phyloP scores from a whole-genome alignment of 2,329 filamentous ascomycete genomes.

The Cladorrhinum sp. region DNA sequence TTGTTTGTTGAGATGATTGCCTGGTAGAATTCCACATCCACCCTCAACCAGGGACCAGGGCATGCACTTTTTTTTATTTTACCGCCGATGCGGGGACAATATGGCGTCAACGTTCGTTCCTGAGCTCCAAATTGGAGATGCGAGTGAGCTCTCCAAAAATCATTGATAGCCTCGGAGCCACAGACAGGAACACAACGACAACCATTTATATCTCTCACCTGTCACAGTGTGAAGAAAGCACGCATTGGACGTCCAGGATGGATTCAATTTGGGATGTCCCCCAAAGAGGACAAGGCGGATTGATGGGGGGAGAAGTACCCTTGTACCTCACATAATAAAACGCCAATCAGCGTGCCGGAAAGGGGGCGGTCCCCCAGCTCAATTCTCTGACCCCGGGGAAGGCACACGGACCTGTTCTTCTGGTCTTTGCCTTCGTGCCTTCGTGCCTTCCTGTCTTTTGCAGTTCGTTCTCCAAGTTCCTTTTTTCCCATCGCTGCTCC shows the following conservation, averaged over 20 bases:
- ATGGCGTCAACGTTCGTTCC: constrained; percentile 10
- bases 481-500: not conserved
- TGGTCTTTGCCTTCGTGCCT: constrained; percentile 7
- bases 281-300: constrained; percentile 16
- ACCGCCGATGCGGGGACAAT: constrained; percentile 4
- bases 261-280: constrained; percentile 3
- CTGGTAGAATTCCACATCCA: constrained; percentile 3
- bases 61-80: not conserved
- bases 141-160: not conserved
- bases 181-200: not conserved
- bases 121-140: not conserved
- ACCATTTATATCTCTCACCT: not conserved
- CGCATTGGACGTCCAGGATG: constrained; percentile 7
- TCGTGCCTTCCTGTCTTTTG: not conserved
- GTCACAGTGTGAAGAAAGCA: constrained; percentile 10
- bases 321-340: constrained; percentile 14
- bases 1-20: not conserved
- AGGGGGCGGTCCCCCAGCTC: constrained; percentile 10
- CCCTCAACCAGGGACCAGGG: constrained; percentile 6
- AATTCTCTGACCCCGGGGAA: constrained; percentile 13
- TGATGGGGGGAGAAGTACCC: constrained; percentile 13
- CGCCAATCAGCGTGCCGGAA: constrained; percentile 22
- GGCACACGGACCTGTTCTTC: constrained; percentile 26
- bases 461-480: constrained; percentile 8
- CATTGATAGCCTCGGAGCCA: not conserved